Percentiles rank a stretch among this genome's conserved stretches.
These are phyloP conservation scores for Oldenlandia corymbosa DNA, from an alignment of 257 asterid species.

Conservation along the genomic window DNA sequence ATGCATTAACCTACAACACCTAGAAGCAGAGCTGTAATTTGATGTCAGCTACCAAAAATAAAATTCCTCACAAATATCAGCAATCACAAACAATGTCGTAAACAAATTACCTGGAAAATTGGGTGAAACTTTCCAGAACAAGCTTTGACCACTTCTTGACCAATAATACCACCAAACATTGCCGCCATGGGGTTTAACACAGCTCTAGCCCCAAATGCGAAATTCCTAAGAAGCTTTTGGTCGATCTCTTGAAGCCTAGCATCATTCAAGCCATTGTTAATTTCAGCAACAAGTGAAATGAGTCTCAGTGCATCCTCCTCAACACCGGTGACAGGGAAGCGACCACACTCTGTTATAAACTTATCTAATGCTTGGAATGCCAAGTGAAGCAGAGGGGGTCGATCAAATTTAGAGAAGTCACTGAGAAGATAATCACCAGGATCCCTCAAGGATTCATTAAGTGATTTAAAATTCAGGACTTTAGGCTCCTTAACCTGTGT, in stretches of 20 bases:
- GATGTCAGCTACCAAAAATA: neutral
- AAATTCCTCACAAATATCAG: too few species aligned
- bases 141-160: constrained; percentile 94
- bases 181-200: constrained; percentile 96
- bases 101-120: constrained; percentile 60
- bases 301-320: constrained; percentile 81
- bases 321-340: constrained; percentile 71
- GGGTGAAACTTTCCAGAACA: constrained; percentile 98
- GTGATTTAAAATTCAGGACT: constrained; percentile 69
- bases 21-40: neutral
- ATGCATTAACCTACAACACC: too few species aligned
- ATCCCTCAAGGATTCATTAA: constrained; percentile 64
- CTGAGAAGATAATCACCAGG: constrained; percentile 89
- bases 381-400: constrained; percentile 81
- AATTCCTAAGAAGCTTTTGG: constrained; percentile 61
- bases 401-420: constrained; percentile 92
- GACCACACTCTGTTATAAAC: constrained; percentile 52
- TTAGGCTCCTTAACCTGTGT: constrained; percentile 86
- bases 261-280: constrained; percentile 60
- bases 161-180: constrained; percentile 96
- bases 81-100: neutral
- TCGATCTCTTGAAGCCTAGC: too few species aligned
- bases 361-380: constrained; percentile 79
- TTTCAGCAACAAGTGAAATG: constrained; percentile 48
- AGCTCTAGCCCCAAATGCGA: constrained; percentile 87